Evolutionary conservation across 257 asterid species (phyloP), one percentile per base, ranked within the genome.

Genomic region (Solanum pimpinellifolium): DNA sequence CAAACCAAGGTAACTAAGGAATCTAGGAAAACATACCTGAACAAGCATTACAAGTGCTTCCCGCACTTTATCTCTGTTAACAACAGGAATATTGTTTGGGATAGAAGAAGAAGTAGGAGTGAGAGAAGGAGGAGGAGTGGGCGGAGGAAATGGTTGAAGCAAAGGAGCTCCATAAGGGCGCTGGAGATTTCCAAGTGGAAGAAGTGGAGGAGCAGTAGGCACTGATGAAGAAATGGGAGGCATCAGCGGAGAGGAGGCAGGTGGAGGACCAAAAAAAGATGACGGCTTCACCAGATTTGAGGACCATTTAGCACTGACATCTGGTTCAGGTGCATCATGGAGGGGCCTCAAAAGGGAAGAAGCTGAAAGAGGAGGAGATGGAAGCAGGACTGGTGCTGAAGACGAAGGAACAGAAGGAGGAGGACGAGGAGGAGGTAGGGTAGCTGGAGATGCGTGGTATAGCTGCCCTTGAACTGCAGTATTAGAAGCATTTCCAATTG

Each of bases 141-240:
- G 99, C 13, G 99, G 98, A 87, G 99, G 99, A 88, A 96, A 97
- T 85, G 99, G 99, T 96, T 97, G 98, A 74, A 97, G 99, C 88
- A 96, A 88, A n/a, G 99, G 99, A 75, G 98, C 91, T 87, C 98
- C 99, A 88, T 95, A 96, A 75, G 97, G 98, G 86, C 95, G 93
- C 86, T 92, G 98, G 42, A 93, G 87, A 90, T 80, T 89, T 59
- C 89, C 93, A 41, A 94, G 93, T 88, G 95, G 90, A 88, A 92
- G 92, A 70, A 94, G 89, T 60, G 97, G 98, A 83, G 99, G 96
- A 13, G 98, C 98, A 88, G 97, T 93, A 49, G 98, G 96, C 85
- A 92, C 72, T 81, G 98, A 86, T 18, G 98, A 89, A 85, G 98
- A 89, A 87, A 94, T 88, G 6, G 99, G 94, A 69, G 96, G 96